Evolutionary conservation across 257 asterid genomes (phyloP), one percentile per base, ranked within the genome.

Genomic region (Asclepias syriaca): DNA sequence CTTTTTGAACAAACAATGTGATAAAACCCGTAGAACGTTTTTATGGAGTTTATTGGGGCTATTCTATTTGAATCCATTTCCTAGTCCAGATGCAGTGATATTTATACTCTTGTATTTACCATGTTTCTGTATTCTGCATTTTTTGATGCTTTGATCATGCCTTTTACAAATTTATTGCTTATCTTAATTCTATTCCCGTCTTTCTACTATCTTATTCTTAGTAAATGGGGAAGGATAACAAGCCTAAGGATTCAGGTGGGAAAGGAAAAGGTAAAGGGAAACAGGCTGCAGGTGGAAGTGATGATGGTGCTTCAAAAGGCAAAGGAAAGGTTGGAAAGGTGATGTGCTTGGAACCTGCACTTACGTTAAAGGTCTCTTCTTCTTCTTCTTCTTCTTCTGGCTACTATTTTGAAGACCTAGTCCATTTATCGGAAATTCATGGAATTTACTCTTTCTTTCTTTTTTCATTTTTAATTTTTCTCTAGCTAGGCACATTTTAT

Each of bases 321-420:
- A 95, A 92, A 87, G 98, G 96, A 56, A 95, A 95, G 80, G 93
- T 75, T 63, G 96, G 87, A 15, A 90, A 92, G 76, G 79, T 24
- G 99, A 95, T 74, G 93, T 91, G 65, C 89, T 92, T 43, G 98
- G 98, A 70, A 95, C 99, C 78, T 92, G 99, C 87, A 86, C 98
- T 15, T 90, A 92, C n/a, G 98, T 92, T 73, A 95, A 91, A 90
- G 99, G 99, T 92, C 24, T 75, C 68, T 74, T 68, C 68, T 74
- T 40, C 46, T 29, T 29, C 34, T 24, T 24, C 27, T 24, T 24
- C 27, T 24, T 29, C 34, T 64, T 50, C 74, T 60, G 74, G 29
- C 65, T 57, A 45, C 32, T 54, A 77, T 45, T 70, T 58, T 27
- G 18, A 66, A 24, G 14, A 43, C 27, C 12, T n/a, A 5, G 21